Base-by-base conservation (phyloP, 2,329 filamentous ascomycete species). In the Paraphaeosphaeria minitans region DNA sequence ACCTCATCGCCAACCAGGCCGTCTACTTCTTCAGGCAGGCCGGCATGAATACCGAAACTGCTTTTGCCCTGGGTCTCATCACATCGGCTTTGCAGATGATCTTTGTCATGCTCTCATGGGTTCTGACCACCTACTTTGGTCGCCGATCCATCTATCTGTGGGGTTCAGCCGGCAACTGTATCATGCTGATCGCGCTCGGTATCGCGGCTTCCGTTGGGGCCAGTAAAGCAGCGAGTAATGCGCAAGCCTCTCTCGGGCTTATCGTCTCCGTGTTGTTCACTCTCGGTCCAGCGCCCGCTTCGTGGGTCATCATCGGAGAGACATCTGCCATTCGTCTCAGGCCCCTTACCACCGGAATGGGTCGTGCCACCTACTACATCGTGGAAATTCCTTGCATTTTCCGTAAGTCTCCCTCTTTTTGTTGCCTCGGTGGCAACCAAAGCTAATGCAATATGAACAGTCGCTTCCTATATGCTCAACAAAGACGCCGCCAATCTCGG, bases 341-440 rank as follows among this genome's bases (percentile, higher is more conserved):
- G 49, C 84, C 87, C 48, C 77, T 89, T n/a, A 89, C 84, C 3
- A 89, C 87, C 24, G 87, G 86, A 74, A 75, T 89, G 51, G 87
- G 87, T 70, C 86, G 87, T 70, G 87, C 76, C 54, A 76, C 80
- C 13, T 89, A 89, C 80, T 89, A 89, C 75, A 66, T 87, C 5
- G 78, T 87, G 61, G 83, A 89, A 58, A 89, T 89, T 71, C 86
- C 87, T 66, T 87, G 84, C 68, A 89, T 89, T 69, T 89, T 86
- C 82, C 81, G 73, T 80, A 8, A 84, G 80, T 62, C 86, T 83
- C 67, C 85, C 88, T 83, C 88, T 83, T 85, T 88, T 62, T 88
- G 88, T 80, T 73, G 81, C 1, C 77, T 51, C 35, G 22, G 4
- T 1, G 9, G 16, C 9, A 8, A 12, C 42, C 67, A 68, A 70